A percentile compares a stretch with the other conserved stretches of the same genome.
Conservation (phyloP, 2,329 filamentous ascomycete species). For the Coleophoma cylindrospora region DNA sequence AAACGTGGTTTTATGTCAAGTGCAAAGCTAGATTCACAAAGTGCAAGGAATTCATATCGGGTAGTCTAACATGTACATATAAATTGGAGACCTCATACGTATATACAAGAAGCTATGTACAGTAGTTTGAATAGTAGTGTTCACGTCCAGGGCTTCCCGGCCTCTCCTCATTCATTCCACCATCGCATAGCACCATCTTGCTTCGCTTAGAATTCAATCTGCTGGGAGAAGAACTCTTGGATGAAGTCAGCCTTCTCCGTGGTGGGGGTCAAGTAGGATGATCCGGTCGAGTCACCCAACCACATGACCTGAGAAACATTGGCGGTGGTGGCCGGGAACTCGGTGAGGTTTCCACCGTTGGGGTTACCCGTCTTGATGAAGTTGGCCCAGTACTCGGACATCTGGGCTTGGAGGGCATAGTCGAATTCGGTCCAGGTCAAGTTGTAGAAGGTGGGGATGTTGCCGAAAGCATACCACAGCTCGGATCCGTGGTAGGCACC, state of each 20-base stretch:
- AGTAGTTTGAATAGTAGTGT: too few species aligned
- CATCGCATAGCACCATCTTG: too few species aligned
- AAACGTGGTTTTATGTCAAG: too few species aligned
- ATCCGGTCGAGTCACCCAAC: conserved; percentile 5
- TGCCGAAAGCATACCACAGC: conserved; percentile 25
- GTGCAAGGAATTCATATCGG: too few species aligned
- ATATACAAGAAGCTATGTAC: too few species aligned
- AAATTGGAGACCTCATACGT: too few species aligned
- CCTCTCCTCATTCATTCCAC: too few species aligned
- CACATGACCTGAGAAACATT: conserved; percentile 7
- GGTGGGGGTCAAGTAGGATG: background rate
- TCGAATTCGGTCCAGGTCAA: conserved; percentile 20
- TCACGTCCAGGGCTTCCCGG: too few species aligned
- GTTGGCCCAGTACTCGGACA: conserved; percentile 68
- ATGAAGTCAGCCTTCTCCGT: background rate
- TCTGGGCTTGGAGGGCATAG: conserved; percentile 18
- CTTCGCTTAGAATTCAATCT: background rate
- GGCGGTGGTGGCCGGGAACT: conserved; percentile 8
- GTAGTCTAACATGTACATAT: too few species aligned
- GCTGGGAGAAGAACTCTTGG: background rate
- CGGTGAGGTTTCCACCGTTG: conserved; percentile 35
- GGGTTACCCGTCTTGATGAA: conserved; percentile 64
- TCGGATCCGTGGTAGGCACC: conserved; percentile 26
- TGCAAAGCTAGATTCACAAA: too few species aligned
- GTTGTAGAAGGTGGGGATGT: conserved; percentile 15